Evolutionary conservation across 2,329 filamentous ascomycete genomes (phyloP), one percentile per base, ranked within the genome.

Genomic region (Colletotrichum incanum): DNA sequence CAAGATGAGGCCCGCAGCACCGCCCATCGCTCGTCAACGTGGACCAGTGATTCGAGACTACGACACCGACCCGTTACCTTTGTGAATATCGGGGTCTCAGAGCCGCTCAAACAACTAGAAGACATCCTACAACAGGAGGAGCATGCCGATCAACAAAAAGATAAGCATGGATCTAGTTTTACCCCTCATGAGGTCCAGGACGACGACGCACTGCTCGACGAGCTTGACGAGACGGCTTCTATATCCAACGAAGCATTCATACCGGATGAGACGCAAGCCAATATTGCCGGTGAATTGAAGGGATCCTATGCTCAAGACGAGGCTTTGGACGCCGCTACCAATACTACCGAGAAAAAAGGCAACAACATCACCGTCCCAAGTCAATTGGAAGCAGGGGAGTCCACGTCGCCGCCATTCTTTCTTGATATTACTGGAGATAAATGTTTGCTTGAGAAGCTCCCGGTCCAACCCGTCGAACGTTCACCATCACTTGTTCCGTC

Each of bases 11-110:
- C 75, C 39, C 75, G 75, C 20, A 75, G 71, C 66, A 78, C 76
- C 39, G 68, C 71, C 16, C 73, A 76, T 64, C 85, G 86, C 61
- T 81, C 82, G 43, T 82, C 81, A 0, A 75, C 76, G n/a, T 84
- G 81, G 82, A 80, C 79, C 20, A 74, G 77, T 41, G 83, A 82
- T 67, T 79, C 79, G 26, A 85, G 81, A 59, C 80, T 91, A 12
- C 83, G 89, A 65, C 79, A 82, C 54, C 83, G 82, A 52, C 88
- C 89, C 1, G 83, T 91, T 5, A 73, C 73, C 0, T 91, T 91
- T 67, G 80, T 89, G 58, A 90, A 87, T 72, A 85, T 85, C n/a
- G 89, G 88, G 6, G 76, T 83, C 52, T 84, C 84, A 59, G 83
- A 89, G 54, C 88, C 88, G 5, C 78, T 89, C 4, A 83, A 86